phyloP scores from a whole-genome alignment of 345 rosid species.

The Lumnitzera littorea region DNA sequence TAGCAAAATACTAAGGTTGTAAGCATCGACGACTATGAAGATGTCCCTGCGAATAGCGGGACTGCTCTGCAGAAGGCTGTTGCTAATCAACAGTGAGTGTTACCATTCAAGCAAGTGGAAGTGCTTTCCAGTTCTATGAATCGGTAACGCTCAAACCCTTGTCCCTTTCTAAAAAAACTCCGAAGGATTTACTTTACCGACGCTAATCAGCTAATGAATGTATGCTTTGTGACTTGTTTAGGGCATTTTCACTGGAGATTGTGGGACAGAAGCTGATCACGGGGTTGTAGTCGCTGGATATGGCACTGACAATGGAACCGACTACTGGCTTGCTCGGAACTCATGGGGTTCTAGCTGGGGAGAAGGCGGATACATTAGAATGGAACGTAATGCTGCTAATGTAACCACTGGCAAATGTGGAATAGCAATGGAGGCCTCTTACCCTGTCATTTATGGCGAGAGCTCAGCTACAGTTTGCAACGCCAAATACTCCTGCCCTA shows the following conservation, averaged over 20 bases:
- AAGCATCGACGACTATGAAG: constrained; percentile 59
- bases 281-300: constrained; percentile 89
- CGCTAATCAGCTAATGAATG: too few species aligned
- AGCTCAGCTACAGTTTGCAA: constrained; percentile 79
- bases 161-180: too few species aligned
- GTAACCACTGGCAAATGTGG: constrained; percentile 65
- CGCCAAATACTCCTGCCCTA: constrained; percentile 49
- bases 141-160: constrained; percentile 32
- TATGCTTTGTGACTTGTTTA: constrained; percentile 11
- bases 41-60: constrained; percentile 62
- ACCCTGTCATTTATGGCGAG: constrained; percentile 67
- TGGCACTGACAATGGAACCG: constrained; percentile 62
- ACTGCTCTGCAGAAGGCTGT: constrained; percentile 61
- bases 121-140: constrained; percentile 61
- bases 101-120: constrained; percentile 83
- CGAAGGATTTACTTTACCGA: too few species aligned
- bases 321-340: constrained; percentile 77
- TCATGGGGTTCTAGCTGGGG: constrained; percentile 92
- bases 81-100: constrained; percentile 66
- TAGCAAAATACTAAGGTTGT: constrained; percentile 92
- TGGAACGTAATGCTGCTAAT: constrained; percentile 46
- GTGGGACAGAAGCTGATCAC: constrained; percentile 79
- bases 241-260: constrained; percentile 83
- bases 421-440: constrained; percentile 76
- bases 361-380: constrained; percentile 64